Evolutionary conservation across 257 asterid species (phyloP), one percentile per base, ranked within the genome.

Genomic region (Capsicum rhomboideum): DNA sequence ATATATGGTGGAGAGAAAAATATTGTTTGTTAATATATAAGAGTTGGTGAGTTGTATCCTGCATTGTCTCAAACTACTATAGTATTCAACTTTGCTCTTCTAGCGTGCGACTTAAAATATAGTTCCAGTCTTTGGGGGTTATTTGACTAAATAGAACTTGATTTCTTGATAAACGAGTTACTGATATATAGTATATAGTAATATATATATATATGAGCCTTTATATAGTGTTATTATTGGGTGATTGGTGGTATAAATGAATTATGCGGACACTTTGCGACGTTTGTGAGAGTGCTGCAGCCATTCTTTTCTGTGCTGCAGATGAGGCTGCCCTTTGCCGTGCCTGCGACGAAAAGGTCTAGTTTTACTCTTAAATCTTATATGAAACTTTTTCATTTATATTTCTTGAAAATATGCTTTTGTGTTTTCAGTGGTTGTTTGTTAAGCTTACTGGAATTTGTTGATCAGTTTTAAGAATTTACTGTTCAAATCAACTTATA

Each of bases 271-370:
- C 98, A 72, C 87, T 96, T 56, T 96, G 99, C 86, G 99, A 94
- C 84, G 98, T 89, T 21, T 96, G 99, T 80, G 99, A 93, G 88
- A 91, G 96, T 81, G 98, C 99, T 77, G 98, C 97, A 58, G 99
- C 99, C 68, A 90, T 91, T 86, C 81, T 96, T 56, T 96, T 96
- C 88, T 94, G 99, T 81, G 97, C 99, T 52, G 99, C 99, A 50
- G 99, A 95, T 84, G 99, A 95, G 91, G 99, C 98, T 82, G 93
- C 98, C 80, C 97, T 96, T 20, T 96, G 98, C 79, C 92, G 91
- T 53, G 86, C 95, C 78, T 96, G 99, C 74, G 99, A 96, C 71
- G 93, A 96, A 31, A 91, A 96, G 98, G 99, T 95, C 0, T 77
- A 31, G 14, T 77, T 26, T 77, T 50, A 4, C 23, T 50, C 17